A percentile compares a stretch with the other conserved stretches of the same genome.
phyloP scores from a whole-genome alignment of 2,329 filamentous ascomycete species.

The Diaporthe vaccinii region DNA sequence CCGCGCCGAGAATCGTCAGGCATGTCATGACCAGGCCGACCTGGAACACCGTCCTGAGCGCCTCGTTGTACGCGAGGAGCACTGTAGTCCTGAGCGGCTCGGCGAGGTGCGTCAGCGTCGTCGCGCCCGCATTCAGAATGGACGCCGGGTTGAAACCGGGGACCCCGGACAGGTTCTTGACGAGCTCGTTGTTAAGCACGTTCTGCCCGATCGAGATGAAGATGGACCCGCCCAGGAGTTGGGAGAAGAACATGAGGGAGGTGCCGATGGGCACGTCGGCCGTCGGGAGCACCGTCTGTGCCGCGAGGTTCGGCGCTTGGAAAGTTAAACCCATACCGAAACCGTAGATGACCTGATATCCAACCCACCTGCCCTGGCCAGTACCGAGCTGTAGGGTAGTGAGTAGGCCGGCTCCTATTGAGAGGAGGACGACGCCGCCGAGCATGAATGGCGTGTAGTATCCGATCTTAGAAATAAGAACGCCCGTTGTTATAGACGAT shows the following conservation, averaged over 20 bases:
- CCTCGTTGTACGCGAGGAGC: conserved; percentile 69
- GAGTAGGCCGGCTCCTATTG: conserved; percentile 58
- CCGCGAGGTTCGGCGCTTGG: conserved; percentile 61
- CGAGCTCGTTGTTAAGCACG: conserved; percentile 57
- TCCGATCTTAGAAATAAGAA: conserved; percentile 53
- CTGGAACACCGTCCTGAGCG: conserved; percentile 71
- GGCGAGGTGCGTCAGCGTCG: conserved; percentile 44
- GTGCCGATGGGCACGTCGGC: conserved; percentile 58
- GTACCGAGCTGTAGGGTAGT: conserved; percentile 56
- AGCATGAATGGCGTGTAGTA: conserved; percentile 62
- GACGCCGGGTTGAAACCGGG: conserved; percentile 44
- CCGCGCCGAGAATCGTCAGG: conserved; percentile 66
- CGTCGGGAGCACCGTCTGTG: conserved; percentile 59
- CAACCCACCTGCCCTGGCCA: conserved; percentile 50
- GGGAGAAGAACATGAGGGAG: conserved; percentile 60
- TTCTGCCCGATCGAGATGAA: conserved; percentile 62
- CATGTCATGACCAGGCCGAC: conserved; percentile 68
- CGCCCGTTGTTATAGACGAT: conserved; percentile 56
- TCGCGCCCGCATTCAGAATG: conserved; percentile 44
- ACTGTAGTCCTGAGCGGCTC: conserved; percentile 41
- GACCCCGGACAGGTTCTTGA: conserved; percentile 50
- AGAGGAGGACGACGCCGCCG: conserved; percentile 52
- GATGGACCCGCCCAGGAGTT: conserved; percentile 61
- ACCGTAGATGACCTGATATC: conserved; percentile 61
- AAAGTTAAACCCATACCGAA: conserved; percentile 59